Evolutionary conservation across 2,329 filamentous ascomycete species (phyloP), one percentile per base, ranked within the genome.

Genomic region (Xylogone sp.): DNA sequence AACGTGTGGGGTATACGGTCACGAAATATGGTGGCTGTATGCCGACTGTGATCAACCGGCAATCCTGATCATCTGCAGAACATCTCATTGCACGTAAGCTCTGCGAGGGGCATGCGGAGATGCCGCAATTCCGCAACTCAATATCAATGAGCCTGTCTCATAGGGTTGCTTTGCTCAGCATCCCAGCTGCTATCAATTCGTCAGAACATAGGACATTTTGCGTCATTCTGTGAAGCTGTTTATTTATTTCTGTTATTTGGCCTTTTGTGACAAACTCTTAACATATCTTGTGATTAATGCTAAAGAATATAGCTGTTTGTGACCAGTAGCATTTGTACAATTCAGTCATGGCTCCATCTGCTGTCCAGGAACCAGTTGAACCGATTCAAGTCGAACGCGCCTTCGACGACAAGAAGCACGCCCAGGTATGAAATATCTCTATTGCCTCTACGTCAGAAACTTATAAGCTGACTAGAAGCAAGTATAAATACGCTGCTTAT

Each of bases 401-500:
- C n/a, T 39, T 39, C 34, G 34, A 39, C n/a, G 12, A 16, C 34
- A 39, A 39, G 34, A 39, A 39, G n/a, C 34, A 39, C n/a, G 34
- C 34, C 4, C 34, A 39, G 34, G 34, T 39, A 16, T 39, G n/a
- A 16, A 39, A n/a, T n/a, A 13, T 39, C 34, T 18, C 34, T 39
- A 6, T 7, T 39, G n/a, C 5, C 5, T 39, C 13, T 39, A 4
- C n/a, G 8, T 39, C 4, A 16, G n/a, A 39, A 24, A 8, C n/a
- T 18, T 13, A 9, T 39, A 39, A 16, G 34, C 13, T 39, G 13
- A 39, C 34, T n/a, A 16, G 8, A 16, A 9, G 8, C 4, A 6
- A 70, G 67, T 71, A 49, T 34, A 50, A 81, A 60, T 90, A 87
- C 57, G 82, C 83, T 2, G 74, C 88, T 61, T 90, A 90, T 63